Percentiles rank a stretch among this genome's conserved stretches.
These are phyloP conservation scores for Bryoglossum gracile DNA, from an alignment of 495 filamentous ascomycete species.

Conservation along the genomic window DNA sequence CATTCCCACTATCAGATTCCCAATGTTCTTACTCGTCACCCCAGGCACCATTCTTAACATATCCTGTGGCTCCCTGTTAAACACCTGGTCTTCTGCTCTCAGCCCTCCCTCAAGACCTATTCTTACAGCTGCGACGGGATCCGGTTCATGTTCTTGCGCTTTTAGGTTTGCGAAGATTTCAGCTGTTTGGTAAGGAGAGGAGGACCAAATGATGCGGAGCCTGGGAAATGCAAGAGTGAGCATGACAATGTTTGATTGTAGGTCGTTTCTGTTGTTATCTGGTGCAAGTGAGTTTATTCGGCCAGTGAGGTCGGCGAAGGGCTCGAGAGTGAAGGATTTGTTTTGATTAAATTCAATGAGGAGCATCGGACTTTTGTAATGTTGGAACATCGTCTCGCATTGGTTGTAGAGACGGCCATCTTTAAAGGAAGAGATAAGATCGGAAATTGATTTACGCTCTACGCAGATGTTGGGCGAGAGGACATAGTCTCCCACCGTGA, in stretches of 20 bases:
- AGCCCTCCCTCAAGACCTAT: constrained; percentile 65
- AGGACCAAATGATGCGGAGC: constrained; percentile 88
- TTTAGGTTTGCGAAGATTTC: constrained; percentile 95
- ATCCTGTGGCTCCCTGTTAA: constrained; percentile 63
- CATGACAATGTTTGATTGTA: constrained; percentile 88
- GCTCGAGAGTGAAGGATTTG: constrained; percentile 93
- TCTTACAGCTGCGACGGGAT: constrained; percentile 79
- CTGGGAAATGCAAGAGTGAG: constrained; percentile 88
- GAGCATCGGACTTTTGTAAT: constrained; percentile 87
- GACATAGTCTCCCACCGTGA: constrained; percentile 96
- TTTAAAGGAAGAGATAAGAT: constrained; percentile 84
- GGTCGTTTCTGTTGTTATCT: constrained; percentile 54
- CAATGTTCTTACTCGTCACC: constrained; percentile 69
- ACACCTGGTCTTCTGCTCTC: constrained; percentile 47
- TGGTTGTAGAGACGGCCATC: constrained; percentile 90
- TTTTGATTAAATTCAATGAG: constrained; percentile 97
- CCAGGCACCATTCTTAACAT: constrained; percentile 85
- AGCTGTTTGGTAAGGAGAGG: constrained; percentile 88
- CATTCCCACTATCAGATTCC: constrained; percentile 60
- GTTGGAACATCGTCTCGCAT: constrained; percentile 84
- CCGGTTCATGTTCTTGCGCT: constrained; percentile 78
- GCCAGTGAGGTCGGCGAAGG: constrained; percentile 75
- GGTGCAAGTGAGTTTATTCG: constrained; percentile 49
- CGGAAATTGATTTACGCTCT: constrained; percentile 87
- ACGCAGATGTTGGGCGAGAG: constrained; percentile 84